phyloP scores from a whole-genome alignment of 176 grass and related monocot genomes.

The Thalia dealbata region DNA sequence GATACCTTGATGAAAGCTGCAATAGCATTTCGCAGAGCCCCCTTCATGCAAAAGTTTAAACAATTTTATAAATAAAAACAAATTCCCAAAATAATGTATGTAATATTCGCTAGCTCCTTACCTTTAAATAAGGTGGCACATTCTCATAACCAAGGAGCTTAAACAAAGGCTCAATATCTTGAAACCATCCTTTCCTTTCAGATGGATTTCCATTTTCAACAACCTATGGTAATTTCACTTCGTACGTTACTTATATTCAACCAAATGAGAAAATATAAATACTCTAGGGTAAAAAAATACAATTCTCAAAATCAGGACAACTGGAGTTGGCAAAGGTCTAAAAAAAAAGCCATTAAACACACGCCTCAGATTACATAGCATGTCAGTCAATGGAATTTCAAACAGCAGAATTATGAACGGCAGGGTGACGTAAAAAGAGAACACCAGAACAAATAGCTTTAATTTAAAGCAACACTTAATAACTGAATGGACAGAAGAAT shows the following conservation, averaged over 20 bases:
- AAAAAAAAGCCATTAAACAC: too few relatives aligned
- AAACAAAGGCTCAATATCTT: conserved; percentile 87
- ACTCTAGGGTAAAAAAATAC: too few relatives aligned
- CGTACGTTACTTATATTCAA: neutral
- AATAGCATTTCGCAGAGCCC: conserved; percentile 72
- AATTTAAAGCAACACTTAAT: too few relatives aligned
- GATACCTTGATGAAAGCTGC: conserved; percentile 90
- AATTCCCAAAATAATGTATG: neutral
- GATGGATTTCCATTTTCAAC: conserved; percentile 92
- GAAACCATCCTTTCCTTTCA: conserved; percentile 83
- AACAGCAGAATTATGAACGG: neutral
- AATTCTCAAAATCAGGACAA: too few relatives aligned
- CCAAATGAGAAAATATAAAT: too few relatives aligned
- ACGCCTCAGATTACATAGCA: neutral
- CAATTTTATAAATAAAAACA: neutral
- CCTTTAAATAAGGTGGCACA: conserved; percentile 97
- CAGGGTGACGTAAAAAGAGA: too few relatives aligned
- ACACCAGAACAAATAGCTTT: too few relatives aligned
- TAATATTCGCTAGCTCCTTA: conserved; percentile 1
- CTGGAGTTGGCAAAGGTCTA: too few relatives aligned
- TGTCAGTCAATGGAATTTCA: neutral
- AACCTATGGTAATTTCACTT: conserved; percentile 45
- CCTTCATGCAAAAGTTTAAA: conserved; percentile 33
- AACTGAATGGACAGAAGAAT: too few relatives aligned
- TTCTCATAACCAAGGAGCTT: conserved; percentile 97